phyloP scores from a whole-genome alignment of 2,329 filamentous ascomycete genomes.

The Cercospora sp. region DNA sequence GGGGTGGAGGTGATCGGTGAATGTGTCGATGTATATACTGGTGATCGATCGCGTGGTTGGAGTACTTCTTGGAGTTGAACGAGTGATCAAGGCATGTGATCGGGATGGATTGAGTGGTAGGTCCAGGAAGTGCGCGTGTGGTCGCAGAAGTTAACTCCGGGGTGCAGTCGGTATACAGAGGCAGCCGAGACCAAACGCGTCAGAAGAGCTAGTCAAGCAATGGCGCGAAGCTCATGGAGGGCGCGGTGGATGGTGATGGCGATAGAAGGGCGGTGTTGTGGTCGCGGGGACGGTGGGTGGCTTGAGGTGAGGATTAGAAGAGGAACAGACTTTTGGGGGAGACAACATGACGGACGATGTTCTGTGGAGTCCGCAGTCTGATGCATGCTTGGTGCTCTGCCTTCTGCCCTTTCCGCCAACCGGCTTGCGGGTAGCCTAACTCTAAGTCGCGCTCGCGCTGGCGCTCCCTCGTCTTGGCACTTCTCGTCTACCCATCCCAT shows the following conservation, averaged over 20 bases:
- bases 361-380: constrained; percentile 2
- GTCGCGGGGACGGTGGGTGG: constrained; percentile 6
- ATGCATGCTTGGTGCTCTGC: background rate
- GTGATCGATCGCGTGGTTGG: constrained; percentile 1
- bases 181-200: constrained; percentile 11
- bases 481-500: background rate
- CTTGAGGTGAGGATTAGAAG: constrained; percentile 3
- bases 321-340: constrained; percentile 7
- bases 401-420: constrained; percentile 4
- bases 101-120: background rate
- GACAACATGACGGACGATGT: constrained; percentile 3
- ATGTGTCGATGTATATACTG: constrained; percentile 54
- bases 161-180: constrained; percentile 9
- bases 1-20: constrained; percentile 14
- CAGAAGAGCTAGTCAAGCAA: background rate
- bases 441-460: background rate
- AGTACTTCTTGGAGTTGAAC: background rate
- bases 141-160: constrained; percentile 12
- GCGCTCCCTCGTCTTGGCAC: constrained; percentile 7
- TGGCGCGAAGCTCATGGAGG: background rate
- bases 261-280: constrained; percentile 14
- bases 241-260: background rate
- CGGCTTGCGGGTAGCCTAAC: background rate
- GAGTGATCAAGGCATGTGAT: constrained; percentile 15
- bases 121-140: constrained; percentile 12